A percentile compares a stretch with the other conserved stretches of the same genome.
These are phyloP conservation scores for Clarireedia hainanense DNA, from an alignment of 2,329 filamentous ascomycete species.

Conservation along the genomic window DNA sequence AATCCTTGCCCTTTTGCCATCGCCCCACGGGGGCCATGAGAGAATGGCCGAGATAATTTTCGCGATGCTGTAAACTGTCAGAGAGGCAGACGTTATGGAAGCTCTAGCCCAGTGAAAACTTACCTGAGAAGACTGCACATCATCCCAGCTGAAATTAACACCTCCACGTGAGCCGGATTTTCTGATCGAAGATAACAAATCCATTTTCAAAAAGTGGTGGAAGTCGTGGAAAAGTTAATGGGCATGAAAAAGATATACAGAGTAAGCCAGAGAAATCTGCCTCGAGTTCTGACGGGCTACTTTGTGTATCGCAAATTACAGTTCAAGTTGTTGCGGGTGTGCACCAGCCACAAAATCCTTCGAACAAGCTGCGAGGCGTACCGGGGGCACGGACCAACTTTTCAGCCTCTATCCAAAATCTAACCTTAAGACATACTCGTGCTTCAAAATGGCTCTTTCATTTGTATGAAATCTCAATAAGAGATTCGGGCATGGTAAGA, in stretches of 20 bases:
- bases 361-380: no score
- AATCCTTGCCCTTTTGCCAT: slow-evolving; percentile 59
- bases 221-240: neutral
- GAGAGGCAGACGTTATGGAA: neutral
- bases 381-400: no score
- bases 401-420: no score
- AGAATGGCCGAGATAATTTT: slow-evolving; percentile 72
- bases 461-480: no score
- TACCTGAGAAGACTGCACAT: slow-evolving; percentile 70
- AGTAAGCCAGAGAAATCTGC: neutral
- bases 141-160: slow-evolving; percentile 93
- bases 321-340: no score
- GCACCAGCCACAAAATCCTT: no score
- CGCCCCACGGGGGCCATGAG: slow-evolving; percentile 68
- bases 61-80: slow-evolving; percentile 53
- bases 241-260: neutral
- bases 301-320: no score
- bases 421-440: no score
- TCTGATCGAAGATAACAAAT: slow-evolving; percentile 84
- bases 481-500: no score
- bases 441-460: no score
- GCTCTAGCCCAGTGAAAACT: neutral
- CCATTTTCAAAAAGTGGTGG: slow-evolving; percentile 49
- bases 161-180: slow-evolving; percentile 89
- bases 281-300: neutral